Conservation (phyloP, 2,329 filamentous ascomycete genomes). For the Colletotrichum cuscutae region DNA sequence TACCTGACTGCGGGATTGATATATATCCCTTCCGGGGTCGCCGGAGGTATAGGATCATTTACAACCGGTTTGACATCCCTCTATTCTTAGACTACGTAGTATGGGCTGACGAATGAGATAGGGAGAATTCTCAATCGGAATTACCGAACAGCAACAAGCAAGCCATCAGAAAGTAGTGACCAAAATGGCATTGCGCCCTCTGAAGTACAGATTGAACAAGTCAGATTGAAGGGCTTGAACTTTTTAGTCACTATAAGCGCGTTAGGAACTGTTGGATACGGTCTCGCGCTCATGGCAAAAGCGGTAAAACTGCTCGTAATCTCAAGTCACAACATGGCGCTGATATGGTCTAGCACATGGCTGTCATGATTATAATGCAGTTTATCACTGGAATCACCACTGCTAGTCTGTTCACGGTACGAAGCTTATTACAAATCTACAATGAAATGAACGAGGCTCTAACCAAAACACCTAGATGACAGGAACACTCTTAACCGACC, state of each 20-base stretch:
- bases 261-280: slow-evolving; percentile 10
- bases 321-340: not conserved
- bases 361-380: slow-evolving; percentile 31
- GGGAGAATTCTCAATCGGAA: not conserved
- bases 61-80: not conserved
- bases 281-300: slow-evolving; percentile 4
- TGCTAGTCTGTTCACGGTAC: slow-evolving; percentile 27
- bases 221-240: slow-evolving; percentile 52
- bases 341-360: slow-evolving; percentile 16
- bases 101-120: not conserved
- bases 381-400: slow-evolving; percentile 33
- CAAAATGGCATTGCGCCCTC: not conserved
- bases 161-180: not conserved
- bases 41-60: slow-evolving; percentile 5
- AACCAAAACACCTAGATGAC: slow-evolving; percentile 5
- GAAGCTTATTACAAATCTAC: not conserved
- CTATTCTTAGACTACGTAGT: not conserved
- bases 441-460: not conserved
- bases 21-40: slow-evolving; percentile 31
- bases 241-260: slow-evolving; percentile 12
- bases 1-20: slow-evolving; percentile 33
- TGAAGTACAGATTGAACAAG: slow-evolving; percentile 58
- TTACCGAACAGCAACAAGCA: not conserved
- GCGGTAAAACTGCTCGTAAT: not conserved
- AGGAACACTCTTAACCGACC: slow-evolving; percentile 41